phyloP scores from a whole-genome alignment of 805 yeast species.

The Torulaspora quercuum region DNA sequence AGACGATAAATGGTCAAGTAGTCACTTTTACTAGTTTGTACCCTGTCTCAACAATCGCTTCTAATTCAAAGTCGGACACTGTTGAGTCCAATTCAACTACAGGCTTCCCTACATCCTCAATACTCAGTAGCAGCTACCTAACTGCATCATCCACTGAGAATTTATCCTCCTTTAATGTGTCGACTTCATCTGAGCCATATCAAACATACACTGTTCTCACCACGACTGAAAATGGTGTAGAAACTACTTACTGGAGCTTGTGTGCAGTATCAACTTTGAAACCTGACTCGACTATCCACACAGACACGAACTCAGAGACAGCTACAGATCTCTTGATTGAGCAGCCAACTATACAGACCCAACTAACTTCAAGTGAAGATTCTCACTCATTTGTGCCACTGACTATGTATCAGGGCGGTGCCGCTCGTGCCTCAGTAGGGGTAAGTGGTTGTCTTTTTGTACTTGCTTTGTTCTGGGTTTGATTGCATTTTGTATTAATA shows the following conservation, averaged over 20 bases:
- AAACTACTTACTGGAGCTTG: constrained; percentile 27
- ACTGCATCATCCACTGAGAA: not conserved
- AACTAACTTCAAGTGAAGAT: constrained; percentile 4
- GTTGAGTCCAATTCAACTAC: constrained; percentile 1
- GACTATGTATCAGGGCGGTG: constrained; percentile 17
- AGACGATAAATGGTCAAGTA: constrained; percentile 17
- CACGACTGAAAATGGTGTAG: constrained; percentile 22
- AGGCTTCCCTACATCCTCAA: not conserved
- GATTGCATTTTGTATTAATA: constrained; percentile 3
- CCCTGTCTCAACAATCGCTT: constrained; percentile 16
- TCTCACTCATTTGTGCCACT: constrained; percentile 1
- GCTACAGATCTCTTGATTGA: constrained; percentile 1
- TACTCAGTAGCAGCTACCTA: too few species aligned
- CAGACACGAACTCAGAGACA: not conserved
- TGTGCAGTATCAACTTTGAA: constrained; percentile 2
- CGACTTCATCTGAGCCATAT: constrained; percentile 2
- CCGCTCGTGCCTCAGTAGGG: constrained; percentile 15
- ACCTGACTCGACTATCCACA: not conserved
- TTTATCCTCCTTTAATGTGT: constrained; percentile 1
- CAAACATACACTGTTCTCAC: constrained; percentile 20
- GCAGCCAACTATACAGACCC: constrained; percentile 4
- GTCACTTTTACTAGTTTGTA: constrained; percentile 19
- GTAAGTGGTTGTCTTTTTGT: constrained; percentile 17
- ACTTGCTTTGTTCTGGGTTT: constrained; percentile 5
- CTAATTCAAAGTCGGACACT: constrained; percentile 1